Percentiles rank a stretch among this genome's conserved stretches.
These are phyloP conservation scores for Clonostachys rhizophaga DNA, from an alignment of 2,329 filamentous ascomycete genomes.

Conservation along the genomic window DNA sequence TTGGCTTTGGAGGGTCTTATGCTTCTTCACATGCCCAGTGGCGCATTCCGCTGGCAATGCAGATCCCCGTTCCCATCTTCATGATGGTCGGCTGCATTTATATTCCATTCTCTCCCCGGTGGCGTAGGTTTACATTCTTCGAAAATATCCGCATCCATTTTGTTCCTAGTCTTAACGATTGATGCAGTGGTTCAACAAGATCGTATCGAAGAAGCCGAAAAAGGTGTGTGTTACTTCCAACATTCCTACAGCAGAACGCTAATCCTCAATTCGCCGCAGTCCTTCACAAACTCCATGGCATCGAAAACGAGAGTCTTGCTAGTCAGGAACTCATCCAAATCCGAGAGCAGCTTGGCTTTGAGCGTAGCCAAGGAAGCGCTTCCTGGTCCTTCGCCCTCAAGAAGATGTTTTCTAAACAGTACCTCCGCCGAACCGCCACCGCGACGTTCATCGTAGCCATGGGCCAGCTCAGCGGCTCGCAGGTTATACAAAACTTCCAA, in stretches of 20 bases:
- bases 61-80: constrained; percentile 15
- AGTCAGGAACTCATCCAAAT: constrained; percentile 16
- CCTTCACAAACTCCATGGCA: no score
- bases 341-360: constrained; percentile 18
- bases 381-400: constrained; percentile 8
- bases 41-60: constrained; percentile 24
- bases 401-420: constrained; percentile 17
- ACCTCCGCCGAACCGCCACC: constrained; percentile 16
- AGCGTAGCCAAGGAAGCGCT: constrained; percentile 9
- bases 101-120: constrained; percentile 16
- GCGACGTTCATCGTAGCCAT: constrained; percentile 21
- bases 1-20: constrained; percentile 18
- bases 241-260: no score
- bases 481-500: constrained; percentile 24
- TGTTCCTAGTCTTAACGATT: background rate
- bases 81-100: constrained; percentile 11
- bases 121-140: constrained; percentile 7
- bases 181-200: background rate
- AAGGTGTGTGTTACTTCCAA: no score
- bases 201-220: constrained; percentile 8
- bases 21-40: constrained; percentile 19
- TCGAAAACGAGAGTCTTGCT: no score
- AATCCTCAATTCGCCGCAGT: no score
- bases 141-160: background rate
- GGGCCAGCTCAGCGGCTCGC: constrained; percentile 19